Percentiles rank a stretch among this genome's conserved stretches.
Conservation (phyloP, 805 yeast genomes). For the Suhomyces prunicola region DNA sequence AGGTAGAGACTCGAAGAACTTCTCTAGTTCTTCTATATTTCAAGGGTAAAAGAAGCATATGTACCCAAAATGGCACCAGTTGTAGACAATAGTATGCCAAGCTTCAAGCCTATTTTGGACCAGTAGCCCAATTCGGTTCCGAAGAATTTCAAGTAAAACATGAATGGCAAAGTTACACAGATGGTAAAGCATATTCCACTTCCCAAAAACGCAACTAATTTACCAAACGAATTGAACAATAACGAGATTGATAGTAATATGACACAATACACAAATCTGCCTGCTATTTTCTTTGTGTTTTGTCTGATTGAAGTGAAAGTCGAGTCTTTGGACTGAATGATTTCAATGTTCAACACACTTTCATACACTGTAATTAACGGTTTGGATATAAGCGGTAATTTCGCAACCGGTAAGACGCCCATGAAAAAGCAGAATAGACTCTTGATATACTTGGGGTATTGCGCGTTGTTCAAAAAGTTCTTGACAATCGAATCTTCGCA, state of each 20-base stretch:
- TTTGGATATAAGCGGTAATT: constrained; percentile 77
- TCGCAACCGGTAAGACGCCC: constrained; percentile 82
- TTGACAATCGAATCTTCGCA: constrained; percentile 54
- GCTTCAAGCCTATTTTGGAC: constrained; percentile 39
- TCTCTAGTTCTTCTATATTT: constrained; percentile 1
- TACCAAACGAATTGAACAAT: constrained; percentile 74
- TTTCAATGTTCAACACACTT: constrained; percentile 4
- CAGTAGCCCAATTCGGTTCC: constrained; percentile 35
- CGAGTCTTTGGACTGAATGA: constrained; percentile 1
- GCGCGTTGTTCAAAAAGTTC: constrained; percentile 42
- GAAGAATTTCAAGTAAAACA: constrained; percentile 64
- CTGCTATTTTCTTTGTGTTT: constrained; percentile 16
- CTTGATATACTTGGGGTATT: constrained; percentile 48
- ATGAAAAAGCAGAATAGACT: constrained; percentile 60
- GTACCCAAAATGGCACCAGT: constrained; percentile 59
- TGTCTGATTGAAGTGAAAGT: not conserved
- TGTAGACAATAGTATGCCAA: constrained; percentile 44
- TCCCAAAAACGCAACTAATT: constrained; percentile 77
- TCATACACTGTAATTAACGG: constrained; percentile 78
- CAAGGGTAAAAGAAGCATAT: constrained; percentile 33
- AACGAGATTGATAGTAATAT: constrained; percentile 59
- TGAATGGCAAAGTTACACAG: constrained; percentile 74
- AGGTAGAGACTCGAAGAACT: not conserved
- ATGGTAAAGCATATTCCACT: constrained; percentile 75
- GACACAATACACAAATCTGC: constrained; percentile 47